Evolutionary conservation across 768 basidiomycete genomes (phyloP).

Genomic region (Termitomyces sp.): DNA sequence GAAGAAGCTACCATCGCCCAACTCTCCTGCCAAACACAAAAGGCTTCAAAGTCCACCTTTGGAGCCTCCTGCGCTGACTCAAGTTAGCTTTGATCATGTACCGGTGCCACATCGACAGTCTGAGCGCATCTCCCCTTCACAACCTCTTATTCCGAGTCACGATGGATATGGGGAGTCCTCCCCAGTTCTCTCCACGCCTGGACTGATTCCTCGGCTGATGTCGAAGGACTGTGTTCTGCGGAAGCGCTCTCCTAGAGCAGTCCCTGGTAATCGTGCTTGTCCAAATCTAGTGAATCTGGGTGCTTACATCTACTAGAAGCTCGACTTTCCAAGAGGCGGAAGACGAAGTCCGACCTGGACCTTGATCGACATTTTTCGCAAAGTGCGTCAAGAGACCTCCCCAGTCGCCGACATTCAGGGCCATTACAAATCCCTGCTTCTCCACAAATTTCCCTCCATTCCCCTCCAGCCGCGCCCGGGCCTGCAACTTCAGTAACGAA

Average conservation of each 20-base stretch:
- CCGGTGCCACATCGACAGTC: neutral
- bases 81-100: neutral
- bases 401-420: neutral
- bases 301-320: neutral
- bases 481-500: neutral
- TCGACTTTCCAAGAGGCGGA: slow-evolving; percentile 4
- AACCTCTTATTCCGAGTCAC: neutral
- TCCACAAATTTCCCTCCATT: neutral
- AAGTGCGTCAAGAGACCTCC: neutral
- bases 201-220: neutral
- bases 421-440: neutral
- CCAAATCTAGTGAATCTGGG: neutral
- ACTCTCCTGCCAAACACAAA: slow-evolving; percentile 3
- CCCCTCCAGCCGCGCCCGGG: neutral
- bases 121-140: neutral
- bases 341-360: slow-evolving; percentile 2
- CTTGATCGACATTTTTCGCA: neutral
- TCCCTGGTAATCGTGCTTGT: neutral
- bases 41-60: neutral
- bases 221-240: neutral
- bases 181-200: neutral
- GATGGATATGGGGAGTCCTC: neutral
- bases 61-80: neutral
- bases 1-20: neutral
- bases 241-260: neutral